Percentiles rank a stretch among this genome's conserved stretches.
These are phyloP conservation scores for Exophiala sp. DNA, from an alignment of 2,329 filamentous ascomycete species.

Conservation along the genomic window DNA sequence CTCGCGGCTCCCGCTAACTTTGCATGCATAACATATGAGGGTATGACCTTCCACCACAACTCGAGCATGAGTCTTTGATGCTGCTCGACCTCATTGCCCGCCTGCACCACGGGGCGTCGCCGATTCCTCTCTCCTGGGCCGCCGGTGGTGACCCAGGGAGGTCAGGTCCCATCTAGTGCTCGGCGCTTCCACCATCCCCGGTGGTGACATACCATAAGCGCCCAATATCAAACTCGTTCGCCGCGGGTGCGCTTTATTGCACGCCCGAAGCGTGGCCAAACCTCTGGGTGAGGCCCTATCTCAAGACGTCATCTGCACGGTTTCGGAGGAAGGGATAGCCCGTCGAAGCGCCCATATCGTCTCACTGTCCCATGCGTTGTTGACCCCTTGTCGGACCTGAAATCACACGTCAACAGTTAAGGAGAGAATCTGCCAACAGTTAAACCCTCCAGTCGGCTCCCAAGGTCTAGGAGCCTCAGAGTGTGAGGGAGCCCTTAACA, in stretches of 20 bases:
- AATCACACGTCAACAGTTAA: conserved; percentile 11
- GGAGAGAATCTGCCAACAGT: conserved; percentile 5
- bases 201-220: conserved; percentile 15
- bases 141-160: not conserved
- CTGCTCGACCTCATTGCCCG: not conserved
- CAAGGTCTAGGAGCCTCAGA: not conserved
- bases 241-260: conserved; percentile 8
- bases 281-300: not conserved
- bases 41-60: conserved; percentile 1
- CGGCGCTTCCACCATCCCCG: conserved; percentile 10
- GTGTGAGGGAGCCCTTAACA: not conserved
- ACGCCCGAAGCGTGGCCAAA: not conserved
- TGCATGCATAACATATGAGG: conserved; percentile 4
- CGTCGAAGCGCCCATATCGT: conserved; percentile 16
- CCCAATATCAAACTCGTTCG: not conserved
- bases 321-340: conserved; percentile 10
- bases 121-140: no score
- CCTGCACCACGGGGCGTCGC: no score
- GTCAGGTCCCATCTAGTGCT: not conserved
- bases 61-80: no score
- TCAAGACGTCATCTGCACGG: conserved; percentile 9
- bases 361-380: conserved; percentile 7
- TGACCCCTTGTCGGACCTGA: conserved; percentile 2
- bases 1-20: conserved; percentile 23
- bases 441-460: conserved; percentile 8